Percentiles rank a stretch among this genome's conserved stretches.
These are phyloP conservation scores for Phialemonium atrogriseum DNA, from an alignment of 2,329 filamentous ascomycete species.

Conservation along the genomic window DNA sequence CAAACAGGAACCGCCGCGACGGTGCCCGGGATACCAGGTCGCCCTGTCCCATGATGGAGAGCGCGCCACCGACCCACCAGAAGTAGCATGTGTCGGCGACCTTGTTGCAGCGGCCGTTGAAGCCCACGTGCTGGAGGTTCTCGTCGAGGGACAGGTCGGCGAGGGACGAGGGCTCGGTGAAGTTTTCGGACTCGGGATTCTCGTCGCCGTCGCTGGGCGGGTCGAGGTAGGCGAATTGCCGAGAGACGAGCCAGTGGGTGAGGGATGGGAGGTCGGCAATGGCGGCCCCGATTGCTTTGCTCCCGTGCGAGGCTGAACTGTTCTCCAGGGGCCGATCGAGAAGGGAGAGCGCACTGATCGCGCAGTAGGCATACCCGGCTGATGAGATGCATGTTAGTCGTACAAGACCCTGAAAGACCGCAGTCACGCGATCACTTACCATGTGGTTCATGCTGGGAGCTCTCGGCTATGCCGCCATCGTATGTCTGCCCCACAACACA, in stretches of 20 bases:
- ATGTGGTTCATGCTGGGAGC: conserved; percentile 73
- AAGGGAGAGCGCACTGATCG: conserved; percentile 67
- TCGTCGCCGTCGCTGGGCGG: conserved; percentile 32
- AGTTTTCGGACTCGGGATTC: conserved; percentile 20
- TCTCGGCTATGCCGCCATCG: conserved; percentile 77
- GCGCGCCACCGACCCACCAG: conserved; percentile 77
- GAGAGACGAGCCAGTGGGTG: conserved; percentile 44
- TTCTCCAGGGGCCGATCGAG: conserved; percentile 52
- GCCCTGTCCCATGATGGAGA: conserved; percentile 34
- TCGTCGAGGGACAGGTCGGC: conserved; percentile 24
- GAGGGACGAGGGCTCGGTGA: conserved; percentile 21
- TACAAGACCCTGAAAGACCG: neutral
- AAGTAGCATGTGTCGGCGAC: conserved; percentile 90
- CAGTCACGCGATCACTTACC: conserved; percentile 39
- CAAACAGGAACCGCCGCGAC: conserved; percentile 70
- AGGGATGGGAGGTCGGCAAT: conserved; percentile 29
- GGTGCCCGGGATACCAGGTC: conserved; percentile 51
- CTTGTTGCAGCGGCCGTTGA: conserved; percentile 89
- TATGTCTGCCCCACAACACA: too few relatives aligned
- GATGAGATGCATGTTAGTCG: too few relatives aligned
- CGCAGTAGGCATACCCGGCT: conserved; percentile 91
- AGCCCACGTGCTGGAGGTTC: conserved; percentile 47
- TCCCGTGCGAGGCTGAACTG: conserved; percentile 14
- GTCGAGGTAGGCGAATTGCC: conserved; percentile 52
- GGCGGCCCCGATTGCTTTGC: conserved; percentile 27